These are phyloP conservation scores for Exserohilum turcica DNA, from an alignment of 2,329 filamentous ascomycete species.

Conservation along the genomic window DNA sequence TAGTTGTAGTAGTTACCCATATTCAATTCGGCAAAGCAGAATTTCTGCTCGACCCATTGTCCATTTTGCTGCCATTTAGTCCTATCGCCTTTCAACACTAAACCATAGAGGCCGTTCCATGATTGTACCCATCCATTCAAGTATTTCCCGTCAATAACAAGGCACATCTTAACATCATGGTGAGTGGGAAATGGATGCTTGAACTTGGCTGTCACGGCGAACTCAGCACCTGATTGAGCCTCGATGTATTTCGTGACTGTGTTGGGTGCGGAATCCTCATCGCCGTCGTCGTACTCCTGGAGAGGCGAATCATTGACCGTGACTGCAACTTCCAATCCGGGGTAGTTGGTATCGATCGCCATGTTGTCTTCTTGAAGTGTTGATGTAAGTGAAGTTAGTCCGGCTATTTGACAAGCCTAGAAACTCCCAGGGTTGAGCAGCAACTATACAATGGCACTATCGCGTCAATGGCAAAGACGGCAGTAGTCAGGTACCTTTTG, in stretches of 20 bases:
- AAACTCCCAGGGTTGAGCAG: too few relatives aligned
- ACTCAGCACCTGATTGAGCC: conserved; percentile 4
- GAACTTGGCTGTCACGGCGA: conserved; percentile 3
- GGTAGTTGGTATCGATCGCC: conserved; percentile 8
- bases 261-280: neutral
- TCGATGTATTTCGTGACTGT: conserved; percentile 14
- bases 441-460: too few relatives aligned
- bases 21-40: conserved; percentile 13
- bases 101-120: neutral
- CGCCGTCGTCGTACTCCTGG: conserved; percentile 16
- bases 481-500: too few relatives aligned
- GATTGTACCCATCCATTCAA: neutral
- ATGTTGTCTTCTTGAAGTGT: conserved; percentile 6
- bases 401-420: neutral
- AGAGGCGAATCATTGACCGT: conserved; percentile 7
- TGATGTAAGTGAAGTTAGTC: neutral
- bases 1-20: conserved; percentile 8
- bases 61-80: neutral
- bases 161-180: neutral
- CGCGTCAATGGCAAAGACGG: neutral
- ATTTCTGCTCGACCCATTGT: conserved; percentile 1
- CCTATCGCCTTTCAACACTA: neutral
- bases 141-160: neutral
- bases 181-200: neutral
- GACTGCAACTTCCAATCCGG: conserved; percentile 12